Evolutionary conservation across 2,329 filamentous ascomycete genomes (phyloP).

Genomic region (Sporothrix dimorphospora): DNA sequence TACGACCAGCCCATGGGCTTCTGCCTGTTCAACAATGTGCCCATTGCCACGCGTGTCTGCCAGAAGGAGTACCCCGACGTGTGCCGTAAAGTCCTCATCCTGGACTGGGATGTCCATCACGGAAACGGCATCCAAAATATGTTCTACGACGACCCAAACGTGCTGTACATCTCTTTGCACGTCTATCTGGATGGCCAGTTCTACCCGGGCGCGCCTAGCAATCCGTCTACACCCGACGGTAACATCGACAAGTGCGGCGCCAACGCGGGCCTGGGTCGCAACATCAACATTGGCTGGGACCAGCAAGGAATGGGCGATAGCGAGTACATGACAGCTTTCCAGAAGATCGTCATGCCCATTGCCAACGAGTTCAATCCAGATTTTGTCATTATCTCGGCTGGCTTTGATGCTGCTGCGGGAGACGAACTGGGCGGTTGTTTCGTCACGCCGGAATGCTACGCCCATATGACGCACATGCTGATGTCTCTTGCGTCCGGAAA

Average conservation of each 20-base stretch:
- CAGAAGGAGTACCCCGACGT: slow-evolving; percentile 76
- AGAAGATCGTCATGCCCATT: slow-evolving; percentile 95
- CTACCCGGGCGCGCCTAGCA: slow-evolving; percentile 72
- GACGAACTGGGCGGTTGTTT: slow-evolving; percentile 92
- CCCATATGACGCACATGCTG: slow-evolving; percentile 99
- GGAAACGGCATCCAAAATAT: slow-evolving; percentile 96
- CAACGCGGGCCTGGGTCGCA: slow-evolving; percentile 60
- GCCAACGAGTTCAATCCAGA: slow-evolving; percentile 92
- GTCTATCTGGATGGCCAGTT: slow-evolving; percentile 83
- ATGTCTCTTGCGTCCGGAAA: slow-evolving; percentile 92
- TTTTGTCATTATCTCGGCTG: slow-evolving; percentile 90
- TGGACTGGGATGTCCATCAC: slow-evolving; percentile 85
- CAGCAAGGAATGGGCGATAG: slow-evolving; percentile 87
- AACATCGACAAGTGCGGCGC: slow-evolving; percentile 63
- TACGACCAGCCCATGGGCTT: slow-evolving; percentile 86
- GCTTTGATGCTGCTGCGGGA: slow-evolving; percentile 92
- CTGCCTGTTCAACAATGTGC: slow-evolving; percentile 97
- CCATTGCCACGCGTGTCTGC: slow-evolving; percentile 86
- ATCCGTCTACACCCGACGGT: slow-evolving; percentile 61
- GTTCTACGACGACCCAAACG: slow-evolving; percentile 91
- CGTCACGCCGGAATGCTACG: slow-evolving; percentile 88
- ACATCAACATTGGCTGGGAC: slow-evolving; percentile 70
- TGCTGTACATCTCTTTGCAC: slow-evolving; percentile 93
- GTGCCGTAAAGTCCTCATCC: slow-evolving; percentile 86
- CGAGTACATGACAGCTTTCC: slow-evolving; percentile 95